Conservation (phyloP, 2,329 filamentous ascomycete species). For the Blastomyces parvus region DNA sequence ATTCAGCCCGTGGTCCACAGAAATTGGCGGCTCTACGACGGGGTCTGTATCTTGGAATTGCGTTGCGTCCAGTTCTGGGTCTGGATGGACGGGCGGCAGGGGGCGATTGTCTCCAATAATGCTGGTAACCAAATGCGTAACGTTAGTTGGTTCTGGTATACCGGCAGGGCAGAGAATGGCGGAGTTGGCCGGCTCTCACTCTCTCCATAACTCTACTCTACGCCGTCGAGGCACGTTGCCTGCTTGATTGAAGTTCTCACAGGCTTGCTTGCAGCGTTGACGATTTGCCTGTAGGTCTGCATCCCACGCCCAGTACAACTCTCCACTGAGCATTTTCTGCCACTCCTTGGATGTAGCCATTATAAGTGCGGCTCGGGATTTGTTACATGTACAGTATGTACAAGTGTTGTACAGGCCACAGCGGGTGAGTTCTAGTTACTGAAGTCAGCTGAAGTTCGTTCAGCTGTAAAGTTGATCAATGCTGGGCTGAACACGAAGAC, state of each 20-base stretch:
- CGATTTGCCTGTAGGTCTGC: slow-evolving; percentile 51
- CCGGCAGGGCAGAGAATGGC: too few relatives aligned
- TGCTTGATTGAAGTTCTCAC: slow-evolving; percentile 53
- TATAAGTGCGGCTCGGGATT: too few relatives aligned
- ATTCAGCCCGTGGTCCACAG: slow-evolving; percentile 68
- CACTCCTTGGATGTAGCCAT: slow-evolving; percentile 22
- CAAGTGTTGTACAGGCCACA: too few relatives aligned
- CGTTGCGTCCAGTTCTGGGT: slow-evolving; percentile 54
- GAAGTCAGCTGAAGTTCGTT: too few relatives aligned
- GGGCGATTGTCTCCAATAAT: slow-evolving; percentile 53
- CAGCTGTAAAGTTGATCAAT: too few relatives aligned
- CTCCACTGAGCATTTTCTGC: slow-evolving; percentile 50
- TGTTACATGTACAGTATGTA: too few relatives aligned
- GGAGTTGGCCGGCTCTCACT: slow-evolving; percentile 44
- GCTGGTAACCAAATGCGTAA: slow-evolving; percentile 33
- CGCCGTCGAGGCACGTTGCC: slow-evolving; percentile 47
- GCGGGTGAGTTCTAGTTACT: too few relatives aligned
- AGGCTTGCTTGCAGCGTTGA: slow-evolving; percentile 52
- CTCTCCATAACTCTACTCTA: slow-evolving; percentile 57
- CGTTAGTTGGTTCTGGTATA: too few relatives aligned
- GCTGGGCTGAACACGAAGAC: too few relatives aligned
- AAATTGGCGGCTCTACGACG: slow-evolving; percentile 61
- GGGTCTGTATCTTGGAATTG: slow-evolving; percentile 53
- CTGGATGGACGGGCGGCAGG: slow-evolving; percentile 50
- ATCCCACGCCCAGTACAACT: slow-evolving; percentile 49